These are phyloP conservation scores for Lecanicillium sp. DNA, from an alignment of 2,329 filamentous ascomycete species.

Conservation along the genomic window DNA sequence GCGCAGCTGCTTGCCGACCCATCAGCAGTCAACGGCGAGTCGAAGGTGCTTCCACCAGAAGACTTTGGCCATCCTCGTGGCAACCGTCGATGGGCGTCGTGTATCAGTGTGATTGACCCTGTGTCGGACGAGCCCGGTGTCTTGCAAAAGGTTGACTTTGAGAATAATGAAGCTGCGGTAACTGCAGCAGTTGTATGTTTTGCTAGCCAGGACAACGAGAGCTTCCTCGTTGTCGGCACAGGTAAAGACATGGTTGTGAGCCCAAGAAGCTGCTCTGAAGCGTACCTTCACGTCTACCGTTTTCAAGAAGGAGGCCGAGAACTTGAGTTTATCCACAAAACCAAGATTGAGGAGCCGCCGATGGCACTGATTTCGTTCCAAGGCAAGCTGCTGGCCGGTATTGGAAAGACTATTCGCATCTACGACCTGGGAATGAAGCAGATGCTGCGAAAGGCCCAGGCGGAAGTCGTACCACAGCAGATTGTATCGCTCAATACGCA, in stretches of 20 bases:
- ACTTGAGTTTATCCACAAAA: slow-evolving; percentile 94
- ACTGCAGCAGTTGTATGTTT: slow-evolving; percentile 81
- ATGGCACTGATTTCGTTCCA: slow-evolving; percentile 90
- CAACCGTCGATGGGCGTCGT: slow-evolving; percentile 87
- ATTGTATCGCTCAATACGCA: slow-evolving; percentile 86
- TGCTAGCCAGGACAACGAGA: slow-evolving; percentile 78
- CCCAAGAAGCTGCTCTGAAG: slow-evolving; percentile 66
- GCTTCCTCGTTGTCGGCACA: slow-evolving; percentile 88
- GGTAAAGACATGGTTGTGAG: slow-evolving; percentile 80
- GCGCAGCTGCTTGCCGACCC: slow-evolving; percentile 68
- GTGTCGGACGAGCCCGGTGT: slow-evolving; percentile 60
- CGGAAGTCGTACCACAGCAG: slow-evolving; percentile 68
- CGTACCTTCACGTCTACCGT: slow-evolving; percentile 87
- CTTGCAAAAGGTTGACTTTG: slow-evolving; percentile 70
- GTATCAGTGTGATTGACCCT: slow-evolving; percentile 86
- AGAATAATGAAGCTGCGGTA: slow-evolving; percentile 85
- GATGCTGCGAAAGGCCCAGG: slow-evolving; percentile 84
- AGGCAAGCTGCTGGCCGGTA: slow-evolving; percentile 76
- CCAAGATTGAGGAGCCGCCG: slow-evolving; percentile 81
- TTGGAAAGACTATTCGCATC: slow-evolving; percentile 73
- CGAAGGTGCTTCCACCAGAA: slow-evolving; percentile 60
- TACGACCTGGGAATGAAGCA: slow-evolving; percentile 92
- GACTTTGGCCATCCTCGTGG: slow-evolving; percentile 87
- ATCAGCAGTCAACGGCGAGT: slow-evolving; percentile 61
- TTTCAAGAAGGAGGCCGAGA: slow-evolving; percentile 81